Evolutionary conservation across 1,139 yeast species (phyloP).

Genomic region (Lodderomyces parapsilosis): DNA sequence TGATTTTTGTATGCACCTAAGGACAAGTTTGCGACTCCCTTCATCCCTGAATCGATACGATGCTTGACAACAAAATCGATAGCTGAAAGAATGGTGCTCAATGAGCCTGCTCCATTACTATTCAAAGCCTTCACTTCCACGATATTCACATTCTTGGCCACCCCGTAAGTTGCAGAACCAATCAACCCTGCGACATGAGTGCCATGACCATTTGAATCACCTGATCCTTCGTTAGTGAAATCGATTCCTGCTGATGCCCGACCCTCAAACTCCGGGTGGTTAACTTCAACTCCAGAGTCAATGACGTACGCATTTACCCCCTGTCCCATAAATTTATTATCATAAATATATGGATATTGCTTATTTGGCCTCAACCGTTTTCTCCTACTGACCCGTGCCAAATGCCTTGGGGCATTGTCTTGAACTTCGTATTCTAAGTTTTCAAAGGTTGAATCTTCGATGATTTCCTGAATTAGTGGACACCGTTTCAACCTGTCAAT

Average conservation of each 20-base stretch:
- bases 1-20: conserved; percentile 69
- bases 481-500: conserved; percentile 47
- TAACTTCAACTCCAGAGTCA: conserved; percentile 68
- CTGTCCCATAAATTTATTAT: conserved; percentile 23
- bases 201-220: conserved; percentile 72
- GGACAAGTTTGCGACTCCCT: conserved; percentile 77
- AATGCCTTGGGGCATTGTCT: conserved; percentile 62
- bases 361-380: conserved; percentile 26
- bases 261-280: conserved; percentile 66
- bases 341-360: conserved; percentile 26
- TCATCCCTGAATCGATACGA: conserved; percentile 35
- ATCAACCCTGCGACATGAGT: conserved; percentile 92
- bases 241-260: conserved; percentile 61
- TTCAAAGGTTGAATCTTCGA: conserved; percentile 54
- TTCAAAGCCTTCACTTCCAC: conserved; percentile 74
- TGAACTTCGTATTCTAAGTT: conserved; percentile 40
- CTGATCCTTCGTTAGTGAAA: conserved; percentile 58
- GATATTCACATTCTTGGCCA: conserved; percentile 64
- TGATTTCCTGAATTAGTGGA: conserved; percentile 54
- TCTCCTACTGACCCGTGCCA: conserved; percentile 61
- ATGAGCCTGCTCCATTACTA: conserved; percentile 59
- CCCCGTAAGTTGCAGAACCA: conserved; percentile 77
- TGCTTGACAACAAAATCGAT: conserved; percentile 72
- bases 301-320: conserved; percentile 74
- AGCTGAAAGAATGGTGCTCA: conserved; percentile 67